Evolutionary conservation across 1,284 basidiomycete genomes (phyloP).

Genomic region (Fomes fomentarius): DNA sequence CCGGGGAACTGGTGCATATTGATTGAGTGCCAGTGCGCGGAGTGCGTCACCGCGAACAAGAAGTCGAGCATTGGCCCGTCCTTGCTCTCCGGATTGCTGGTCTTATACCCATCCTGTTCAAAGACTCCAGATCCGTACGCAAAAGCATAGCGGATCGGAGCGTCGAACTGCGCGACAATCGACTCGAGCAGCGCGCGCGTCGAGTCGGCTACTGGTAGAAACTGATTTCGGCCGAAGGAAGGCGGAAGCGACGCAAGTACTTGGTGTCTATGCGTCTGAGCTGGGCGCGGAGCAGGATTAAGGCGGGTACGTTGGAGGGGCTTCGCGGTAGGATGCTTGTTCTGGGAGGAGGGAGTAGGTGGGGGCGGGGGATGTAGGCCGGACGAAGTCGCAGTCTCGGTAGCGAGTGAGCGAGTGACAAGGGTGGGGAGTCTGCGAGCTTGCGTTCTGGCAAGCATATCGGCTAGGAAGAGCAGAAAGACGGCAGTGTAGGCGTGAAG

Average conservation of each 20-base stretch:
- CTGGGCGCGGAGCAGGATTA: slow-evolving; percentile 57
- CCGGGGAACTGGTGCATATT: slow-evolving; percentile 90
- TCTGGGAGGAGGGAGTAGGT: slow-evolving; percentile 38
- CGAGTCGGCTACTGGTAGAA: slow-evolving; percentile 74
- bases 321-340: slow-evolving; percentile 31
- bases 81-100: slow-evolving; percentile 29
- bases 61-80: slow-evolving; percentile 89
- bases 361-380: slow-evolving; percentile 35
- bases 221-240: slow-evolving; percentile 80
- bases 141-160: slow-evolving; percentile 90
- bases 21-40: slow-evolving; percentile 91
- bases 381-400: slow-evolving; percentile 45
- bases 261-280: slow-evolving; percentile 43
- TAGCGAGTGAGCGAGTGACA: slow-evolving; percentile 49
- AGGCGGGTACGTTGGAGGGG: slow-evolving; percentile 40
- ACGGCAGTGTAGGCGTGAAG: background rate
- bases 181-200: slow-evolving; percentile 78
- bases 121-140: slow-evolving; percentile 96
- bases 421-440: slow-evolving; percentile 27
- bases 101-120: slow-evolving; percentile 76
- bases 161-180: slow-evolving; percentile 77
- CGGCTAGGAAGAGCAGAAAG: slow-evolving; percentile 4
- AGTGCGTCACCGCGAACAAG: slow-evolving; percentile 91
- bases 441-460: slow-evolving; percentile 24
- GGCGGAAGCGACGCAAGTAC: slow-evolving; percentile 61